phyloP scores from a whole-genome alignment of 2,329 filamentous ascomycete species.

The Hymenoscyphus albidus region DNA sequence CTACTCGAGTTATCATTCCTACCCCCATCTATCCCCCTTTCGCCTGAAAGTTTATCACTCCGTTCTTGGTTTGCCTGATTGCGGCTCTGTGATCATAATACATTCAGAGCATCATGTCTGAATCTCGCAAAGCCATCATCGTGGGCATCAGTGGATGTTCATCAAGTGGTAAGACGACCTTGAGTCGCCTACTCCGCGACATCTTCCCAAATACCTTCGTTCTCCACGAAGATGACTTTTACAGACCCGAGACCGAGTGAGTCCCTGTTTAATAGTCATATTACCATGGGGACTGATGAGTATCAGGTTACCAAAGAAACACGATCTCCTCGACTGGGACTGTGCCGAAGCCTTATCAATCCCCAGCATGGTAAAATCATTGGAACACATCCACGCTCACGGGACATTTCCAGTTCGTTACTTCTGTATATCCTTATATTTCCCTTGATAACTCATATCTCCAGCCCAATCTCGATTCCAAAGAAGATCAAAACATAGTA shows the following conservation, averaged over 20 bases:
- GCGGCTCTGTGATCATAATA: background rate
- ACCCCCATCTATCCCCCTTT: background rate
- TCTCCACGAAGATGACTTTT: slow-evolving; percentile 96
- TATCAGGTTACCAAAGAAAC: slow-evolving; percentile 50
- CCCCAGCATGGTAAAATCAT: slow-evolving; percentile 59
- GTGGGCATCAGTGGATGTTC: slow-evolving; percentile 86
- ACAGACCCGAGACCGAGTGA: slow-evolving; percentile 71
- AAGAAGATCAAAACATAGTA: slow-evolving; percentile 60
- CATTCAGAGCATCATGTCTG: background rate
- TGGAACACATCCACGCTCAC: slow-evolving; percentile 65
- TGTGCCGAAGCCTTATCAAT: slow-evolving; percentile 76
- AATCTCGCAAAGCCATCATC: slow-evolving; percentile 45
- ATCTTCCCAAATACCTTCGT: slow-evolving; percentile 78
- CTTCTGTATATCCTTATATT: slow-evolving; percentile 16
- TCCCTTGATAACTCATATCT: slow-evolving; percentile 16
- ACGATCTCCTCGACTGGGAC: slow-evolving; percentile 83
- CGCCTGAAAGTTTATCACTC: background rate
- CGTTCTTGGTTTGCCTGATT: background rate
- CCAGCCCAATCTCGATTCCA: slow-evolving; percentile 49
- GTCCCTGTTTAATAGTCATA: slow-evolving; percentile 27
- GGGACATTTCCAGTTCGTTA: slow-evolving; percentile 59
- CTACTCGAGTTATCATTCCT: background rate
- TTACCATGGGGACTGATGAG: background rate
- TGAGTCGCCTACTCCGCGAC: slow-evolving; percentile 77
- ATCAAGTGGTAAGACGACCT: slow-evolving; percentile 90